Base-by-base conservation (phyloP, 164 flowering plant species). In the Saururus chinensis region DNA sequence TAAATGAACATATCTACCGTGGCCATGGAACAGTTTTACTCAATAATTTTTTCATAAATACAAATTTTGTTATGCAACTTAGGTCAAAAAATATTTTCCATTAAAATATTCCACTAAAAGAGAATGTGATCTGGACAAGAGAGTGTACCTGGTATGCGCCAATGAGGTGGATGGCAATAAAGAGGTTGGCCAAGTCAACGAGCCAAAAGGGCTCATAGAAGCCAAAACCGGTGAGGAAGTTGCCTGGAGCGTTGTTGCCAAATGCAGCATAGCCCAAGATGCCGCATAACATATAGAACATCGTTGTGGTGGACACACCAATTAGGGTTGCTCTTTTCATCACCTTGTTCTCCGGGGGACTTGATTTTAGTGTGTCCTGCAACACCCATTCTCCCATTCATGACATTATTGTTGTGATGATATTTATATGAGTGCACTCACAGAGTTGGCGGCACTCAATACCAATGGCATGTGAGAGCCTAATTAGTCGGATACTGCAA, bases 121-220 rank as follows among this genome's bases (percentile, higher is more conserved):
- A n/a, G n/a, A n/a, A n/a, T n/a, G n/a, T n/a, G n/a, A n/a, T n/a
- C n/a, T n/a, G n/a, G n/a, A n/a, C n/a, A n/a, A n/a, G n/a, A n/a
- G n/a, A n/a, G n/a, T n/a, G 41, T 68, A 87, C 93, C 85, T 87
- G 93, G 66, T 83, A 87, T 20, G 93, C 92, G 11, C 95, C 89
- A 17, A 89, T 55, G 6, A 89, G 87, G 69, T 89, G 95, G 53
- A 85, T 42, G 13, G 70, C 83, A 35, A 89, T 82, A 78, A 66
- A 76, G 0, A 75, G 10, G 20, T 89, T 89, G 17, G 84, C 96
- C 0, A 81, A 20, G 65, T 84, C 92, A 22, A 89, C 60, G 37
- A 89, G 85, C 96, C 95, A 89, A 48, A 73, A 87, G 23, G 96
- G 93, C 20, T 87, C 92, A 23, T 73, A 87, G 66, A 85, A 83